Evolutionary conservation across 202 grass and related monocot species (phyloP).

Genomic region (Panicum virgatum): DNA sequence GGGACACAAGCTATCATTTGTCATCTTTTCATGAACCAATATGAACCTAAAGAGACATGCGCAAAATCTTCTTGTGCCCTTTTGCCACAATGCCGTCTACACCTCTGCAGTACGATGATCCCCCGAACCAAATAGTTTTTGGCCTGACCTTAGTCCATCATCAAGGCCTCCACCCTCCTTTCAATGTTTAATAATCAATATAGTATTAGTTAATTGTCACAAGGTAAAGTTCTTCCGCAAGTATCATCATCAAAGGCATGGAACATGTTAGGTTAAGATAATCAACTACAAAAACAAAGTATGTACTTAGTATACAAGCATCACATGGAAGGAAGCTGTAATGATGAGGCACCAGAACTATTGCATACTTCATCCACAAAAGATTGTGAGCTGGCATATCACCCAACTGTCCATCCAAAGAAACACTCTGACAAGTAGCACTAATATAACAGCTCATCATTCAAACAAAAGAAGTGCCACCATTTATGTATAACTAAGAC

Average conservation of each 20-base stretch:
- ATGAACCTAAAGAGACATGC: no score
- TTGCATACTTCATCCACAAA: conserved; percentile 76
- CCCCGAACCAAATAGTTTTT: conserved; percentile 47
- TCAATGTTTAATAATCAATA: conserved; percentile 47
- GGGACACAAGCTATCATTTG: no score
- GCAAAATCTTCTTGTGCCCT: background rate
- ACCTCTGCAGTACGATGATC: conserved; percentile 70
- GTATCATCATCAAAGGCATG: background rate
- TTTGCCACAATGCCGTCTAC: conserved; percentile 71
- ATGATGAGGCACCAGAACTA: conserved; percentile 58
- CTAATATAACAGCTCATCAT: background rate
- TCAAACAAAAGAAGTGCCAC: background rate
- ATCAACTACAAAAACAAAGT: background rate
- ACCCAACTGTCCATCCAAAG: conserved; percentile 54
- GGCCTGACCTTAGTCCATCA: conserved; percentile 72
- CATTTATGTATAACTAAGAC: background rate
- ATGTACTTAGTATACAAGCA: background rate
- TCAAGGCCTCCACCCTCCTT: conserved; percentile 93
- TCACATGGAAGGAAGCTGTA: background rate
- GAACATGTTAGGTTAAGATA: conserved; percentile 3
- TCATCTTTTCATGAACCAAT: no score
- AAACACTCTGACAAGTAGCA: background rate
- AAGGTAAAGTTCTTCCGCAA: background rate
- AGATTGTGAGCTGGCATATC: conserved; percentile 93
- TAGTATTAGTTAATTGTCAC: conserved; percentile 12